These are phyloP conservation scores for Neoscytalidium dimidiatum DNA, from an alignment of 2,329 filamentous ascomycete genomes.

Conservation along the genomic window DNA sequence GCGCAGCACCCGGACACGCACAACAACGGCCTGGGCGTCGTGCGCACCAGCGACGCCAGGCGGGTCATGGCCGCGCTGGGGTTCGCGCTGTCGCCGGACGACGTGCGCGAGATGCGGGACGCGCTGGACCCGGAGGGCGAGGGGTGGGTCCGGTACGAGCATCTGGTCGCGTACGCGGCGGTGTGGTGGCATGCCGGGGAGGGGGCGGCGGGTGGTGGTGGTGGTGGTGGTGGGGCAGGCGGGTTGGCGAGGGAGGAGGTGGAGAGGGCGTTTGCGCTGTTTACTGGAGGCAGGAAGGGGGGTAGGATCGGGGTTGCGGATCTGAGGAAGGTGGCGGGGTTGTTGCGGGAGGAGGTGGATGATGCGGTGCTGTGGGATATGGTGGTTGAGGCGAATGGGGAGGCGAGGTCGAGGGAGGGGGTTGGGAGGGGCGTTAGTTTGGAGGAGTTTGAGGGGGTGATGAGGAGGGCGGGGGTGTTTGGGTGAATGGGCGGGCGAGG, in stretches of 20 bases:
- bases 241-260: slow-evolving; percentile 63
- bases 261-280: slow-evolving; percentile 78
- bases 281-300: slow-evolving; percentile 60
- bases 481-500: no score
- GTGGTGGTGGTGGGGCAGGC: slow-evolving; percentile 27
- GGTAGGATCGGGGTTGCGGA: slow-evolving; percentile 78
- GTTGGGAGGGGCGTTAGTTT: slow-evolving; percentile 68
- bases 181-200: slow-evolving; percentile 67
- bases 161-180: slow-evolving; percentile 85
- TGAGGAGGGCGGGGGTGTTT: slow-evolving; percentile 83
- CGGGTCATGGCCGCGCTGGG: slow-evolving; percentile 55
- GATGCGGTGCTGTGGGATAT: slow-evolving; percentile 89
- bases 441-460: slow-evolving; percentile 83
- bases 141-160: slow-evolving; percentile 75
- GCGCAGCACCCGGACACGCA: slow-evolving; percentile 61
- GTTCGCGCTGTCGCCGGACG: slow-evolving; percentile 68
- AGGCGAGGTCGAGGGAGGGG: slow-evolving; percentile 40
- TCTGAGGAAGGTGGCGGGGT: slow-evolving; percentile 74
- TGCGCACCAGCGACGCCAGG: slow-evolving; percentile 47
- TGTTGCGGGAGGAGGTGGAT: slow-evolving; percentile 79
- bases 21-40: slow-evolving; percentile 47
- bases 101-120: slow-evolving; percentile 75
- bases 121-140: slow-evolving; percentile 81
- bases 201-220: slow-evolving; percentile 20
- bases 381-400: slow-evolving; percentile 88